phyloP scores from a whole-genome alignment of 1,284 basidiomycete species.

The Microbotryum saponariae region DNA sequence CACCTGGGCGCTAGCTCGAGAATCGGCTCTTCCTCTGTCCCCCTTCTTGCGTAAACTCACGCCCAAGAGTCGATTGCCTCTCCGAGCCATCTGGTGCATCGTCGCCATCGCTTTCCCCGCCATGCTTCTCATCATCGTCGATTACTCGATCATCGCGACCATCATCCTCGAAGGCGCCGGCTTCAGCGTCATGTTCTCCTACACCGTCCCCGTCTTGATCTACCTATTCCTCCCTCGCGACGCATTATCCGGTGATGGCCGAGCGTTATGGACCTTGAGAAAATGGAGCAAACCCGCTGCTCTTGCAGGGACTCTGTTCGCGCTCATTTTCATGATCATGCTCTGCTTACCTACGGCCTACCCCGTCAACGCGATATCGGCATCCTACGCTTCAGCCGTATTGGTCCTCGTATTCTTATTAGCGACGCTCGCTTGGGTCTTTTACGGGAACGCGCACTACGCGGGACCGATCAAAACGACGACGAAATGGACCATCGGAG shows the following conservation, averaged over 20 bases:
- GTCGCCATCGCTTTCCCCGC: conserved; percentile 25
- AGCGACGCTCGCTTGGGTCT: conserved; percentile 27
- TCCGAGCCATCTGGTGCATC: conserved; percentile 31
- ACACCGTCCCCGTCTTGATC: conserved; percentile 26
- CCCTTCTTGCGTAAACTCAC: conserved; percentile 29
- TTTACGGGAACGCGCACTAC: conserved; percentile 35
- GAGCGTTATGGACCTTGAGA: conserved; percentile 33
- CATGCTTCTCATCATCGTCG: conserved; percentile 28
- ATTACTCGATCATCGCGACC: conserved; percentile 27
- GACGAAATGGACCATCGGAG: conserved; percentile 31
- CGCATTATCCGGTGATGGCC: conserved; percentile 30
- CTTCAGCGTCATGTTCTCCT: conserved; percentile 21
- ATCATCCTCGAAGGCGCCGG: conserved; percentile 35
- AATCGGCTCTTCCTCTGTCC: conserved; percentile 34
- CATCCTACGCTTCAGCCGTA: conserved; percentile 31
- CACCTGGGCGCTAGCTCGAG: conserved; percentile 35
- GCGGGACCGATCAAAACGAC: conserved; percentile 37
- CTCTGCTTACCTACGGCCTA: conserved; percentile 32
- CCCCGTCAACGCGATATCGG: conserved; percentile 31
- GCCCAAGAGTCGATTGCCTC: conserved; percentile 19
- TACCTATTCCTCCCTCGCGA: conserved; percentile 29
- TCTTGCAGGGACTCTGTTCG: conserved; percentile 14
- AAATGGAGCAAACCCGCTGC: conserved; percentile 21
- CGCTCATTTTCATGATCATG: conserved; percentile 26
- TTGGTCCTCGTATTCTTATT: conserved; percentile 25